Conservation (phyloP, 1,139 yeast genomes). For the Taiozyma onychis region DNA sequence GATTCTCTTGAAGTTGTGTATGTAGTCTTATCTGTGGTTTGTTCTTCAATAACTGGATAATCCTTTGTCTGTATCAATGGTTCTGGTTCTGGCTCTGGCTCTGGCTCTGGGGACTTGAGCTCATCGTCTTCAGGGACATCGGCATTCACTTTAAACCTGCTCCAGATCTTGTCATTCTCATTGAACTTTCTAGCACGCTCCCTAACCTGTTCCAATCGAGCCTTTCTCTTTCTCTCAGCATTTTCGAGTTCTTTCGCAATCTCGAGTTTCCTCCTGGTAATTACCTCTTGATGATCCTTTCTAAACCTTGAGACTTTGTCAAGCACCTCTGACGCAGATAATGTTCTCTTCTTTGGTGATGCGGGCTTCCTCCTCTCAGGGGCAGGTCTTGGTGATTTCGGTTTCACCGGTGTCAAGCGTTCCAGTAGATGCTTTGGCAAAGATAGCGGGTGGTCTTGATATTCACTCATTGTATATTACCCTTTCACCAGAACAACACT, state of each 20-base stretch:
- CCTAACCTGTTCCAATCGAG: conserved; percentile 4
- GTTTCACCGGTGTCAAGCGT: conserved; percentile 7
- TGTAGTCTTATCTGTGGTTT: too few species aligned
- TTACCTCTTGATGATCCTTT: not conserved
- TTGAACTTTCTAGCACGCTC: conserved; percentile 14
- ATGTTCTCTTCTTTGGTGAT: conserved; percentile 2
- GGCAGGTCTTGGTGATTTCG: not conserved
- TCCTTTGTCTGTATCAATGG: not conserved
- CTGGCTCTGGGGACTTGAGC: not conserved
- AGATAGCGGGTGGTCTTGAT: conserved; percentile 1
- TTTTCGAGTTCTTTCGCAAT: not conserved
- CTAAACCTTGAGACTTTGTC: conserved; percentile 9
- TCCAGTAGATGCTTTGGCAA: conserved; percentile 7
- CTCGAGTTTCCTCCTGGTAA: not conserved
- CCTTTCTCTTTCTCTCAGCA: conserved; percentile 9
- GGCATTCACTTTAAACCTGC: conserved; percentile 6
- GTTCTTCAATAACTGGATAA: not conserved
- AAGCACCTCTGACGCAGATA: conserved; percentile 7
- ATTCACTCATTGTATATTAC: not conserved
- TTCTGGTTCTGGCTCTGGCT: too few species aligned
- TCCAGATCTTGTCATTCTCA: conserved; percentile 9
- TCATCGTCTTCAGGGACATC: not conserved
- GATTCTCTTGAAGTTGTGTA: too few species aligned
- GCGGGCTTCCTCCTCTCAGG: not conserved
- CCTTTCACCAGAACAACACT: too few species aligned